Percentiles rank a stretch among this genome's conserved stretches.
phyloP scores from a whole-genome alignment of 2,329 filamentous ascomycete genomes.

The Beauveria caledonica region DNA sequence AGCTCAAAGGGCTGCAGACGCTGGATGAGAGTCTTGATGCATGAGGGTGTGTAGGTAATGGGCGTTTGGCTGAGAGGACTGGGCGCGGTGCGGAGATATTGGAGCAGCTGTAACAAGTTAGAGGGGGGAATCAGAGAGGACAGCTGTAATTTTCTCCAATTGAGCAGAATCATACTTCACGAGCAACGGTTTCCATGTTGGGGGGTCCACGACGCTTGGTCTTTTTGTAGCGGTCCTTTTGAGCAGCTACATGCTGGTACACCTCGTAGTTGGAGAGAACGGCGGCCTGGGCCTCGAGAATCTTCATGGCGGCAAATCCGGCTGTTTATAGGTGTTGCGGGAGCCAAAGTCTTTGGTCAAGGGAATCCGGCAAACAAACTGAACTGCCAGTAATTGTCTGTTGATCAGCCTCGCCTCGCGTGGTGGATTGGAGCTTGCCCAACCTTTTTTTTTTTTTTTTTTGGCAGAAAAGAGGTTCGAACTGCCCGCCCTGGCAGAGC shows the following conservation, averaged over 20 bases:
- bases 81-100: constrained; percentile 49
- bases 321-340: too few relatives aligned
- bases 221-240: constrained; percentile 43
- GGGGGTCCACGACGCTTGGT: constrained; percentile 43
- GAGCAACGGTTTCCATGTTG: constrained; percentile 53
- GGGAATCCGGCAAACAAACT: background rate
- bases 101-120: constrained; percentile 40
- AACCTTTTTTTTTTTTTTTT: constrained; percentile 1
- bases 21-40: constrained; percentile 46
- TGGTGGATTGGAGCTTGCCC: background rate
- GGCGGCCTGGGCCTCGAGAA: constrained; percentile 62
- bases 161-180: constrained; percentile 43
- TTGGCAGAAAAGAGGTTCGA: background rate
- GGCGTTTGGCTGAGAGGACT: constrained; percentile 49
- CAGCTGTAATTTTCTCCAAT: background rate
- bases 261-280: constrained; percentile 68
- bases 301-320: constrained; percentile 45
- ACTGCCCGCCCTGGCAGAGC: background rate
- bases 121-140: background rate
- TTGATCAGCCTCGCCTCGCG: background rate
- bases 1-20: constrained; percentile 49
- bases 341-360: too few relatives aligned
- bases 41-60: constrained; percentile 42
- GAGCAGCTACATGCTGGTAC: constrained; percentile 53
- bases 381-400: background rate